phyloP scores from a whole-genome alignment of 805 yeast genomes.

The Candida caryicola region DNA sequence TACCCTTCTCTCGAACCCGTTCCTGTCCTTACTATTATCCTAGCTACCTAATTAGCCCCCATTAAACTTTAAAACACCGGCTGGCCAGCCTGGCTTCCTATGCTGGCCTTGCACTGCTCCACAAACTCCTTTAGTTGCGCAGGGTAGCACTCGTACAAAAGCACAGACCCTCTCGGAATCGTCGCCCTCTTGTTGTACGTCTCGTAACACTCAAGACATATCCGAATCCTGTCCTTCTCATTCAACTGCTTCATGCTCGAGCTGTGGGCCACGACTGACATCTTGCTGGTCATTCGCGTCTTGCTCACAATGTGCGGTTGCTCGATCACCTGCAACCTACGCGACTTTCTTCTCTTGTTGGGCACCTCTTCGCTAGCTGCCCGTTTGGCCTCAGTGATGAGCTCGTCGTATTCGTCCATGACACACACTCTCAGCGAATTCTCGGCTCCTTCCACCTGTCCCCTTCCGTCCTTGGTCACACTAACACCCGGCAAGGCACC shows the following conservation, averaged over 20 bases:
- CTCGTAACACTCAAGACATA: slow-evolving; percentile 32
- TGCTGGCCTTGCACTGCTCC: slow-evolving; percentile 2
- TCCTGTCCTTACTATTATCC: too few relatives aligned
- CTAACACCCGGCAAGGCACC: neutral
- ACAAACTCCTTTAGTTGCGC: slow-evolving; percentile 20
- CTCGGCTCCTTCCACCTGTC: neutral
- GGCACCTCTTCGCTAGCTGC: slow-evolving; percentile 9
- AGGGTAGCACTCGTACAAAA: slow-evolving; percentile 21
- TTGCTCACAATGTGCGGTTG: slow-evolving; percentile 6
- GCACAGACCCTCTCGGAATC: slow-evolving; percentile 21
- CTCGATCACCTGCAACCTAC: slow-evolving; percentile 14
- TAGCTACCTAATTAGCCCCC: too few relatives aligned
- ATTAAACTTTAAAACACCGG: too few relatives aligned
- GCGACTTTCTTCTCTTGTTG: slow-evolving; percentile 10
- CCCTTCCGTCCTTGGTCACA: neutral
- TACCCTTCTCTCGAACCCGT: too few relatives aligned
- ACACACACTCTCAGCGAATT: slow-evolving; percentile 3
- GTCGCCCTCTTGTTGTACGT: slow-evolving; percentile 17
- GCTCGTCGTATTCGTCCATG: slow-evolving; percentile 18
- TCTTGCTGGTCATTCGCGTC: slow-evolving; percentile 12
- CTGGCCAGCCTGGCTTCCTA: too few relatives aligned
- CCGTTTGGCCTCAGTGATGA: slow-evolving; percentile 17
- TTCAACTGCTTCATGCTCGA: slow-evolving; percentile 26
- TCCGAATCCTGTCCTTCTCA: slow-evolving; percentile 19
- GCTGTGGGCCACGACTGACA: slow-evolving; percentile 19